Percentiles rank a stretch among this genome's conserved stretches.
Evolutionary conservation across 176 grass and related monocot species (phyloP).

Genomic region (Bolboschoenus planiculmis): DNA sequence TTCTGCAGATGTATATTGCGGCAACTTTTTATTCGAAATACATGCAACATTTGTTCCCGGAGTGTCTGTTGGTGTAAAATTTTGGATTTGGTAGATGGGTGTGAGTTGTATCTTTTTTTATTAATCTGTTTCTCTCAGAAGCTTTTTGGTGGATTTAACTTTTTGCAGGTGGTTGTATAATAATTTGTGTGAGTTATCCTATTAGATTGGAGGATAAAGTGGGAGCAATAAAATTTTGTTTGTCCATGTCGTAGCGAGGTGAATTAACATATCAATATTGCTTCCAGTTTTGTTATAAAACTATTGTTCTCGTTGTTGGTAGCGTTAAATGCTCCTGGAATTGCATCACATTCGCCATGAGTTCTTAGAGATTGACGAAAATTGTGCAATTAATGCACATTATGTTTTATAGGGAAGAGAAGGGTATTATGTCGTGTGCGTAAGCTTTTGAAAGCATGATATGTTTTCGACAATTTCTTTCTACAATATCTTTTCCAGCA

Average conservation of each 20-base stretch:
- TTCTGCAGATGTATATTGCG: slow-evolving; percentile 18
- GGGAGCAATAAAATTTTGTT: neutral
- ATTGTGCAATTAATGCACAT: neutral
- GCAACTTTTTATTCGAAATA: neutral
- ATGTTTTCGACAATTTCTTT: neutral
- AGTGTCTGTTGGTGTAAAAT: slow-evolving; percentile 7
- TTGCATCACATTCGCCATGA: neutral
- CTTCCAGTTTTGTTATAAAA: neutral
- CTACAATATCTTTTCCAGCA: neutral
- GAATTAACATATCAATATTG: neutral
- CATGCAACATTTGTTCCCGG: neutral
- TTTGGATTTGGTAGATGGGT: neutral
- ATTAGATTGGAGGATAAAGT: neutral
- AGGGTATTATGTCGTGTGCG: neutral
- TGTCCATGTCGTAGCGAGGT: neutral
- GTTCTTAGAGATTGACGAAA: neutral
- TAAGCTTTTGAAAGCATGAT: neutral
- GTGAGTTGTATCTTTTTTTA: neutral
- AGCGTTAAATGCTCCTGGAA: neutral
- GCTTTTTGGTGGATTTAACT: neutral
- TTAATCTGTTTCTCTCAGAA: neutral
- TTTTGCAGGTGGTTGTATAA: neutral
- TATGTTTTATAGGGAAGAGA: neutral
- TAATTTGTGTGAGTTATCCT: neutral
- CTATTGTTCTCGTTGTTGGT: neutral